Evolutionary conservation across 106 monocot genomes (phyloP).

Genomic region (Phalaenopsis aphrodite): DNA sequence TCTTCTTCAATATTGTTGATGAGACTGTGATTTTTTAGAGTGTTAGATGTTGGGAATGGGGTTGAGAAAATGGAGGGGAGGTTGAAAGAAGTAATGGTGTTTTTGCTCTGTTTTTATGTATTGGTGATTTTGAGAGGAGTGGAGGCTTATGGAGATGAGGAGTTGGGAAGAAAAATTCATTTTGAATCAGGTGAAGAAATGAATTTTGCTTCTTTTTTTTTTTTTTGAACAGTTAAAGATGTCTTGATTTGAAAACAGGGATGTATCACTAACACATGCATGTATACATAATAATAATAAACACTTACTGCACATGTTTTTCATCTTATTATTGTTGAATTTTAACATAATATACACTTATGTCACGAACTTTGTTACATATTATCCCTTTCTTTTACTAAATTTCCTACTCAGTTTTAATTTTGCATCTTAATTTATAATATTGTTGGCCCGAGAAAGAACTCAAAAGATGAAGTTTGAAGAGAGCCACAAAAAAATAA

Average conservation of each 20-base stretch:
- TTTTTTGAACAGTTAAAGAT: neutral
- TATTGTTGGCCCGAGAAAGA: no score
- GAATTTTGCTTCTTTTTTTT: neutral
- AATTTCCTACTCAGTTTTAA: no score
- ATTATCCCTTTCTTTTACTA: neutral
- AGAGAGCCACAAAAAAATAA: no score
- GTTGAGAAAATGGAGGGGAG: neutral
- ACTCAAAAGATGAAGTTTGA: no score
- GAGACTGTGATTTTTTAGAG: neutral
- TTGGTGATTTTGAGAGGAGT: neutral
- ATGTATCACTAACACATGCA: no score
- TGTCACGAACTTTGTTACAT: neutral
- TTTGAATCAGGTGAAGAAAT: neutral
- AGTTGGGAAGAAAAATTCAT: neutral
- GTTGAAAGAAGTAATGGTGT: neutral
- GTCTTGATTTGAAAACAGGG: neutral
- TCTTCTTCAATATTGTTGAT: neutral
- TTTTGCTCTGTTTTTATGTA: neutral
- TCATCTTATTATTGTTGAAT: no score
- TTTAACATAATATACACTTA: no score
- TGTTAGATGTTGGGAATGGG: neutral
- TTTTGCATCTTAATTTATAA: no score
- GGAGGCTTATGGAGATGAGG: neutral
- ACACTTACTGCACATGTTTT: no score
- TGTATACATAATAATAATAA: no score